Evolutionary conservation across 768 basidiomycete species (phyloP), one percentile per base, ranked within the genome.

Genomic region (Leccinum sublutescens): DNA sequence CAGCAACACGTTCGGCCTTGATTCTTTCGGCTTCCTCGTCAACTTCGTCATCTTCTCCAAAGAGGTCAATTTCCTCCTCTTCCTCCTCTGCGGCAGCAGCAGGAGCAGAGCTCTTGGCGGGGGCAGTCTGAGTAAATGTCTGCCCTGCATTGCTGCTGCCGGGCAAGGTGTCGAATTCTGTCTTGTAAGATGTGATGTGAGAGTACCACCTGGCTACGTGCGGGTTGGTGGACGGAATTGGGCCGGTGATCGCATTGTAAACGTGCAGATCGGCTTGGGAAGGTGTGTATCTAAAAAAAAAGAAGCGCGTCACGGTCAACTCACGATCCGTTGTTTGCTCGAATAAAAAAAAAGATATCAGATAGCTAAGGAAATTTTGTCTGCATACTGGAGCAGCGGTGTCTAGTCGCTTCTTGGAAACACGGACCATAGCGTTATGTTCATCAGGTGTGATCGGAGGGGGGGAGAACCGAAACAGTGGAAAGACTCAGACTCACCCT

Each of bases 381-480:
- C 90, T 79, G 87, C 90, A 91, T 78, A 74, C 74, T 82, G 79
- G 76, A 77, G 76, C 83, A 85, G 88, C 87, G 90, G 83, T 89
- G 88, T 93, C 91, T 94, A 88, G 80, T 86, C 89, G 86, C 88
- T 84, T 85, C 89, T 93, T 86, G 84, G 91, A 90, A 93, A 93
- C 91, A 92, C 91, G 91, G 91, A 93, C 91, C 92, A 92, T 89
- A 89, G 89, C 89, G 73, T 78, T 66, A 64, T 71, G 75, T 75
- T 91, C 89, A 90, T 92, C 87, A 82, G 66, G 69, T 60, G 62
- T 54, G 61, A 61, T 65, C 58, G 58, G 48, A 50, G 40, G 61
- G 64, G 29, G 62, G 64, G 40, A 51, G 36, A 33, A 33, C 48
- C 54, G 27, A 45, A 52, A 50, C 34, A 54, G 40, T 52, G 50